A percentile compares a stretch with the other conserved stretches of the same genome.
Evolutionary conservation across 495 filamentous ascomycete species (phyloP).

Genomic region (Penicillium parvum): DNA sequence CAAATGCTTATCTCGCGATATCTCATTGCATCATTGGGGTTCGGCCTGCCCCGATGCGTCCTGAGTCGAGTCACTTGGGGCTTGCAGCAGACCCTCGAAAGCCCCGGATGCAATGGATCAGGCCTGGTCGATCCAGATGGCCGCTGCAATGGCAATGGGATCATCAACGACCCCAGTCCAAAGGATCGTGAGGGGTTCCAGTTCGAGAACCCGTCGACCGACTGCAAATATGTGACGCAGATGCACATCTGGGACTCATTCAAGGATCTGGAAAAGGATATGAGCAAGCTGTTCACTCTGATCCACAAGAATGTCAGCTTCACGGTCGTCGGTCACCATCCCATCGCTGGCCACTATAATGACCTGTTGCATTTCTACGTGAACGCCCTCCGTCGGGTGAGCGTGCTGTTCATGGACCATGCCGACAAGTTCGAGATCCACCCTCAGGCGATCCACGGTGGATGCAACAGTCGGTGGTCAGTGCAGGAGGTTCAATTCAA

Average conservation of each 20-base stretch:
- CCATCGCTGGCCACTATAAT: constrained; percentile 31
- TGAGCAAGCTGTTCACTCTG: constrained; percentile 31
- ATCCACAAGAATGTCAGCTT: constrained; percentile 35
- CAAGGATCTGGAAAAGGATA: constrained; percentile 36
- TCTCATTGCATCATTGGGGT: constrained; percentile 12
- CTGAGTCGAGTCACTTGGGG: neutral
- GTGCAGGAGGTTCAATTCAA: constrained; percentile 34
- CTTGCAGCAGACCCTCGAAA: constrained; percentile 6
- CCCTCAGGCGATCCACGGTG: constrained; percentile 32
- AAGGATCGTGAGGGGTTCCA: constrained; percentile 28
- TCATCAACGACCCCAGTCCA: constrained; percentile 17
- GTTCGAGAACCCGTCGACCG: constrained; percentile 32
- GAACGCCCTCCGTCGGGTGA: constrained; percentile 33
- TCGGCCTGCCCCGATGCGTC: constrained; percentile 3
- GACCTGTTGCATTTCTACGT: constrained; percentile 39
- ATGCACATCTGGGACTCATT: constrained; percentile 37
- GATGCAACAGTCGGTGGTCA: constrained; percentile 33
- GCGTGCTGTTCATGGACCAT: constrained; percentile 28
- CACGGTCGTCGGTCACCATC: constrained; percentile 35
- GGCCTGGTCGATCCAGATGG: constrained; percentile 21
- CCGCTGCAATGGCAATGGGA: constrained; percentile 24
- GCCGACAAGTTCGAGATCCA: constrained; percentile 33
- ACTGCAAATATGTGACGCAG: constrained; percentile 34
- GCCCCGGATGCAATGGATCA: constrained; percentile 17
- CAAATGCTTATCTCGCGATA: constrained; percentile 3